These are phyloP conservation scores for Ophiostoma montium DNA, from an alignment of 2,329 filamentous ascomycete genomes.

Conservation along the genomic window DNA sequence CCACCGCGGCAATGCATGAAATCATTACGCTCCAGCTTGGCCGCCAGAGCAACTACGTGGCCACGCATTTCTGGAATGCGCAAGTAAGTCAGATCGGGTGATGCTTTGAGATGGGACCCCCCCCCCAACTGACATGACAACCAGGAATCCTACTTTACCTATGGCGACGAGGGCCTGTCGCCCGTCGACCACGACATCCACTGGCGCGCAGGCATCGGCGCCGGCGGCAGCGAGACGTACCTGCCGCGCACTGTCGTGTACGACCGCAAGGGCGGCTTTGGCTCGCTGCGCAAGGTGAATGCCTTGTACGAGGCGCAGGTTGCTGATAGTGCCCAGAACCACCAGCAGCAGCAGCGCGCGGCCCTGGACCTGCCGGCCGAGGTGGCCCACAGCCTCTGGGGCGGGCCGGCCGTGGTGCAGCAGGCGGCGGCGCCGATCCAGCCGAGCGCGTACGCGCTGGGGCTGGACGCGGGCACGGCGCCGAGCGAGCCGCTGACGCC, in stretches of 20 bases:
- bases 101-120: not conserved
- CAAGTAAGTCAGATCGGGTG: constrained; percentile 52
- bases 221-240: constrained; percentile 79
- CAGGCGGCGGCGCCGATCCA: constrained; percentile 53
- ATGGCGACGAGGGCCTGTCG: constrained; percentile 50
- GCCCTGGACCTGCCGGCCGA: constrained; percentile 10
- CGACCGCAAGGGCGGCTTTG: constrained; percentile 88
- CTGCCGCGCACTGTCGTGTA: constrained; percentile 87
- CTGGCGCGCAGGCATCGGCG: constrained; percentile 70
- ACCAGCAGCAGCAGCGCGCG: constrained; percentile 1
- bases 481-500: constrained; percentile 47
- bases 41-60: constrained; percentile 82
- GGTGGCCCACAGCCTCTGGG: constrained; percentile 21
- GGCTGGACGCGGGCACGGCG: constrained; percentile 56
- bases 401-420: constrained; percentile 53
- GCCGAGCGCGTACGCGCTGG: constrained; percentile 62
- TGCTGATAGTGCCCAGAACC: constrained; percentile 9
- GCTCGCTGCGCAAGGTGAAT: constrained; percentile 75
- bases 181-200: constrained; percentile 73
- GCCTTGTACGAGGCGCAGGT: constrained; percentile 58
- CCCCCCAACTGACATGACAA: not conserved
- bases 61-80: constrained; percentile 94
- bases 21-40: constrained; percentile 90
- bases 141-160: constrained; percentile 96
- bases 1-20: constrained; percentile 58